Evolutionary conservation across 208 protist species (phyloP).

Genomic region (Trypanosoma boissoni): DNA sequence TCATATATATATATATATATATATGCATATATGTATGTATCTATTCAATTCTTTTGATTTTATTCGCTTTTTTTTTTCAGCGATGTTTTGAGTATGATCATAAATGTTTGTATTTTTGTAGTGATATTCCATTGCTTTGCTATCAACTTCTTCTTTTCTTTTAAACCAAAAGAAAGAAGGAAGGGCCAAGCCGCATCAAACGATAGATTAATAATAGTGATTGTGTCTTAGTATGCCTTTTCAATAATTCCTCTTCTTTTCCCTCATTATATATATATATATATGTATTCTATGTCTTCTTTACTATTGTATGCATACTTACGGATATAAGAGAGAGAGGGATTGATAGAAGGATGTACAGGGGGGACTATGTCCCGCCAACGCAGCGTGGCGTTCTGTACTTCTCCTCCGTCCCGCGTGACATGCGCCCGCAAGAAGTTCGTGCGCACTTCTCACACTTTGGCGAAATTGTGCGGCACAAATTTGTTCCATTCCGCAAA

Average conservation of each 20-base stretch:
- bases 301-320: not conserved
- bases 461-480: constrained; percentile 63
- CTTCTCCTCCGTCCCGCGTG: constrained; percentile 66
- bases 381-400: constrained; percentile 67
- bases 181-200: too few species aligned
- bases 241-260: not conserved
- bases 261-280: constrained; percentile 1
- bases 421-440: constrained; percentile 79
- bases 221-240: not conserved
- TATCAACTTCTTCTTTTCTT: too few species aligned
- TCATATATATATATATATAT: too few species aligned
- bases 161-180: too few species aligned
- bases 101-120: too few species aligned
- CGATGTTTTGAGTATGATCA: too few species aligned
- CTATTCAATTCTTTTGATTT: too few species aligned
- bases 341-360: too few species aligned
- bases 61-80: too few species aligned
- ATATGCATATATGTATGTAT: too few species aligned
- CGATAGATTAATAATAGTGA: not conserved
- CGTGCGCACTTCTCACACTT: constrained; percentile 64
- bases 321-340: too few species aligned
- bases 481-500: constrained; percentile 74
- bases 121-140: too few species aligned
- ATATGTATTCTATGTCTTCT: constrained; percentile 4
- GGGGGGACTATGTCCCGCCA: constrained; percentile 34